A percentile compares a stretch with the other conserved stretches of the same genome.
Evolutionary conservation across 371 early-diverging fungal genomes (phyloP).

Genomic region (Mortierella sp.): DNA sequence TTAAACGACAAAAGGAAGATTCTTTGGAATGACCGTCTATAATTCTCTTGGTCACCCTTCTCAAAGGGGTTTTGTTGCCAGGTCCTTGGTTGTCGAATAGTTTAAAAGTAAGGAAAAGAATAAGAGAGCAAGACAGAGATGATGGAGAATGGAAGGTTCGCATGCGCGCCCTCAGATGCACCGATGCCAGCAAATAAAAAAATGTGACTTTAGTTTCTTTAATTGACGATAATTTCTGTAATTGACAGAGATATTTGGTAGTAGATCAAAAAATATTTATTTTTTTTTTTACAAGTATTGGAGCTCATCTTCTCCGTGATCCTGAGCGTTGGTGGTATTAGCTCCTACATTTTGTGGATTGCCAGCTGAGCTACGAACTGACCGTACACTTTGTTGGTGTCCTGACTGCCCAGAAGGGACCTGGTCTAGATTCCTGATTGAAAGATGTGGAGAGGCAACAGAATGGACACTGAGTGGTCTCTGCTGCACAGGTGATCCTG

Average conservation of each 20-base stretch:
- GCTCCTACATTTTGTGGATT: too few relatives aligned
- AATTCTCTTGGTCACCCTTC: too few relatives aligned
- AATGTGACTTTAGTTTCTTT: not conserved
- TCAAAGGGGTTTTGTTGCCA: too few relatives aligned
- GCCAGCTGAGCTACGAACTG: not conserved
- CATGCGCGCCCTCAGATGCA: not conserved
- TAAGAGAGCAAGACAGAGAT: not conserved
- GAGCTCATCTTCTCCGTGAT: conserved; percentile 3
- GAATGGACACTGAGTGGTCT: conserved; percentile 12
- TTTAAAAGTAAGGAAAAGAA: too few relatives aligned
- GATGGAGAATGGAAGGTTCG: conserved; percentile 7
- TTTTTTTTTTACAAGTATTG: conserved; percentile 9
- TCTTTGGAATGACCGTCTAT: too few relatives aligned
- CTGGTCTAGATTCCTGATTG: conserved; percentile 4
- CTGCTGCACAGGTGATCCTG: not conserved
- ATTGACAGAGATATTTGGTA: not conserved
- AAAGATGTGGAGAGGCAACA: conserved; percentile 4
- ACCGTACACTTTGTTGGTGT: not conserved
- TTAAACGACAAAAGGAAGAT: too few relatives aligned
- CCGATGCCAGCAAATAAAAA: not conserved
- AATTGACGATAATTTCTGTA: conserved; percentile 9
- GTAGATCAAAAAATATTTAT: too few relatives aligned
- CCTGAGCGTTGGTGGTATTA: not conserved
- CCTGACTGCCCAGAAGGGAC: conserved; percentile 5
- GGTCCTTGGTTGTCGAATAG: too few relatives aligned